phyloP scores from a whole-genome alignment of 2,329 filamentous ascomycete genomes.

The Claviceps maximensis region DNA sequence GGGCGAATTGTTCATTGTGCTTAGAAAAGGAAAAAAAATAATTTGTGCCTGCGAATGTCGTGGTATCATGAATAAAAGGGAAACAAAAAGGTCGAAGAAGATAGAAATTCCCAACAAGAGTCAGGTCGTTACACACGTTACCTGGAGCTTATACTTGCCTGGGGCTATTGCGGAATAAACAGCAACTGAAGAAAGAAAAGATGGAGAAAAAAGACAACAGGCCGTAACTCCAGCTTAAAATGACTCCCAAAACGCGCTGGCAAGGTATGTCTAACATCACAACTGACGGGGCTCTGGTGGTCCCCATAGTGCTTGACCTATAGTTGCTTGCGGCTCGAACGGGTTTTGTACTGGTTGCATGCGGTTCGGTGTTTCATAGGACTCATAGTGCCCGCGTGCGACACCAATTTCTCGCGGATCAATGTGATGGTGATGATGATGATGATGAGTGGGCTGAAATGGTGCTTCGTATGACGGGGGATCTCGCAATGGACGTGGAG shows the following conservation, averaged over 20 bases:
- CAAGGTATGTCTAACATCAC: not conserved
- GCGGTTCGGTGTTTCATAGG: not conserved
- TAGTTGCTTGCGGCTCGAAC: conserved; percentile 1
- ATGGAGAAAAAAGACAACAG: not conserved
- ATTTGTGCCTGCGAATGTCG: not conserved
- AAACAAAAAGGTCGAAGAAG: not conserved
- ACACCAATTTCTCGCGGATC: conserved; percentile 1
- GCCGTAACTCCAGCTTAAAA: not conserved
- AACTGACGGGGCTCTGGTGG: conserved; percentile 1
- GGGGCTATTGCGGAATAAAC: not conserved
- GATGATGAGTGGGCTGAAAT: not conserved
- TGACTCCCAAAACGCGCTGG: not conserved
- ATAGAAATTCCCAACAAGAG: not conserved
- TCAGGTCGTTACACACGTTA: not conserved
- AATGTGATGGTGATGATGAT: not conserved
- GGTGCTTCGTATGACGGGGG: conserved; percentile 2
- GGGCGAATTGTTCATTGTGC: too few relatives aligned
- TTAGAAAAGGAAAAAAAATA: not conserved
- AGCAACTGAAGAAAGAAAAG: not conserved
- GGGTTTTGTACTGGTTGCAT: not conserved
- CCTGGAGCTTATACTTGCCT: not conserved
- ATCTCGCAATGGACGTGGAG: conserved; percentile 4
- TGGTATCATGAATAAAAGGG: conserved; percentile 1
- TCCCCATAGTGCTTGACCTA: conserved; percentile 9
- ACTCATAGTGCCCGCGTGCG: conserved; percentile 3